Base-by-base conservation (phyloP, 2,329 filamentous ascomycete genomes). In the Cryphonectria japonica region DNA sequence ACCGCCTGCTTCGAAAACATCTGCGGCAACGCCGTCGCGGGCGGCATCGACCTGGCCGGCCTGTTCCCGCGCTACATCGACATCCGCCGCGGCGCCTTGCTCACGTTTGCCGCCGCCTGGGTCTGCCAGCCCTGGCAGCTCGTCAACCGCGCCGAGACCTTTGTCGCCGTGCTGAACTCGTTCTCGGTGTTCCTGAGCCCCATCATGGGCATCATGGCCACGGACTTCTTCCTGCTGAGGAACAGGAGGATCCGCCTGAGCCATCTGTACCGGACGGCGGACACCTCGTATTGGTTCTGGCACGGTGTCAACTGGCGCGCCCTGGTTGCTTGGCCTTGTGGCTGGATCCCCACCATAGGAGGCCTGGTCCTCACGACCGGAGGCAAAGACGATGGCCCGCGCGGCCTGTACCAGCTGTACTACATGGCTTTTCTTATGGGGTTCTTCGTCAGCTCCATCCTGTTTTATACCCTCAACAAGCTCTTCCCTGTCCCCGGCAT, bases 391-490 rank as follows among this genome's bases (percentile, higher is more conserved):
- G 59, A 76, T 68, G 80, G 82, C 4, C 78, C 82, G 3, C 76
- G 76, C 41, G 77, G 76, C 3, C 72, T 84, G 50, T 80, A 80
- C n/a, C 77, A 85, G 74, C 73, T 85, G 26, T 85, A 85, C 73
- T 85, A 82, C 70, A 82, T 83, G 77, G 82, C 84, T 0, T 85
- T 85, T 71, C 78, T 85, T 16, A 78, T 84, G 22, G 84, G 81
- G 7, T 83, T 83, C 74, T 82, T 81, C 68, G 78, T 79, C 39
- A 82, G 81, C 46, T 74, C 66, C 0, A 70, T 61, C 5, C 70
- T 78, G 22, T 78, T 78, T 71, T 73, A 75, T 75, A 74, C 57
- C 60, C 76, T 71, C 19, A 85, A 84, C 69, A 72, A 78, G 22
- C 19, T 82, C 26, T 85, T 82, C 63, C 83, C 83, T 0, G 77